These are phyloP conservation scores for Plasmodium falciparum DNA, from an alignment of 169 alveolate genomes.

Conservation along the genomic window DNA sequence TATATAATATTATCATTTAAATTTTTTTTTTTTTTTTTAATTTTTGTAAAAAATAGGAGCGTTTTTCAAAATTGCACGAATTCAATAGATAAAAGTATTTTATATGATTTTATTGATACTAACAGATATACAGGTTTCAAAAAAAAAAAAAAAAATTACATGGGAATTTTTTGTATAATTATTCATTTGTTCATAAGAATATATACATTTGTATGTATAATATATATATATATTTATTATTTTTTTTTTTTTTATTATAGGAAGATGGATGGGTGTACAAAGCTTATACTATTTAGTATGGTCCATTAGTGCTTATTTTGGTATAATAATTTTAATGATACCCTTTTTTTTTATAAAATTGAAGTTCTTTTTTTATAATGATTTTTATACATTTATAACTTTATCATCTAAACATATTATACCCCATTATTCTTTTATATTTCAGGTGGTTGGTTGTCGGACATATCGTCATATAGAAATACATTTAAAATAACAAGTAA, in stretches of 20 bases:
- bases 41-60: conserved; percentile 27
- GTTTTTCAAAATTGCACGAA: conserved; percentile 71
- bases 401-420: too few species aligned
- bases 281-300: conserved; percentile 65
- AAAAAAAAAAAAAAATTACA: neutral
- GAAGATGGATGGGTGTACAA: conserved; percentile 75
- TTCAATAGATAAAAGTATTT: conserved; percentile 60
- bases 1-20: neutral
- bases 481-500: conserved; percentile 77
- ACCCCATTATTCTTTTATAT: neutral
- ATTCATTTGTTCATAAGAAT: neutral
- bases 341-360: neutral
- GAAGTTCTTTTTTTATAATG: neutral
- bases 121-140: conserved; percentile 55
- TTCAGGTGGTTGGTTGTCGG: conserved; percentile 75
- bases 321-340: conserved; percentile 10
- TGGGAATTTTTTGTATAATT: neutral
- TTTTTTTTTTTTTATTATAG: conserved; percentile 8
- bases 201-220: neutral
- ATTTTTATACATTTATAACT: neutral
- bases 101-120: conserved; percentile 64
- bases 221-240: conserved; percentile 4
- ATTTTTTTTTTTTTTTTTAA: neutral
- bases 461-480: conserved; percentile 72
- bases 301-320: conserved; percentile 74